Percentiles rank a stretch among this genome's conserved stretches.
Evolutionary conservation across 2,329 filamentous ascomycete genomes (phyloP).

Genomic region (Thielaviopsis musarum): DNA sequence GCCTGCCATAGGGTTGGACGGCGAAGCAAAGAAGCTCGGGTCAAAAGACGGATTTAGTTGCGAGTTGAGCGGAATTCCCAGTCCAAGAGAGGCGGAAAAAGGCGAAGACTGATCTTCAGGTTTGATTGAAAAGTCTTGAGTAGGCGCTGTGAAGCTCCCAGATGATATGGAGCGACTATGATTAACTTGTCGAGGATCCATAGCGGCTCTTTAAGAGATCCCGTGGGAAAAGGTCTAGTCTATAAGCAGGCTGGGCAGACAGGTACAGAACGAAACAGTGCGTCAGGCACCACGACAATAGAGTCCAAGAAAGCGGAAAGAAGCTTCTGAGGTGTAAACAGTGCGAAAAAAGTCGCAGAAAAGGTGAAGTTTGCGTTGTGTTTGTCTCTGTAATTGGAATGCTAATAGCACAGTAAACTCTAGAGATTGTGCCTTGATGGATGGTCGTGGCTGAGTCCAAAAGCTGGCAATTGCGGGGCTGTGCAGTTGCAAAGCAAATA

Average conservation of each 20-base stretch:
- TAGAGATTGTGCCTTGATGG: background rate
- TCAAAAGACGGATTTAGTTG: constrained; percentile 15
- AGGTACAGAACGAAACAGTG: background rate
- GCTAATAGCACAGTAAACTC: background rate
- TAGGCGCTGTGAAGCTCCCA: constrained; percentile 13
- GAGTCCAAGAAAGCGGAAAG: background rate
- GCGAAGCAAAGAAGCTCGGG: constrained; percentile 23
- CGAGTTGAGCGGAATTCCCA: constrained; percentile 41
- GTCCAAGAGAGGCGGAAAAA: constrained; percentile 35
- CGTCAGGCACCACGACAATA: background rate
- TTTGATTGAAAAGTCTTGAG: constrained; percentile 47
- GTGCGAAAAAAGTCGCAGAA: background rate
- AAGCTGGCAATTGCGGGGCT: background rate
- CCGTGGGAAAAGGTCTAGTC: background rate
- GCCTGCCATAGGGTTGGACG: constrained; percentile 25
- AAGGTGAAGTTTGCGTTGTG: background rate
- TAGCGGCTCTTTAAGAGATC: constrained; percentile 16
- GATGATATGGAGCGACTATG: constrained; percentile 44
- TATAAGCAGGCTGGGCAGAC: background rate
- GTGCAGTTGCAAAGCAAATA: background rate
- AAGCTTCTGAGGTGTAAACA: background rate
- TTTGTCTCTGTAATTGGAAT: background rate
- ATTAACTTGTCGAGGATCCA: constrained; percentile 23
- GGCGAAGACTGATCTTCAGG: constrained; percentile 29
- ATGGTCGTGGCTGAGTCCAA: constrained; percentile 6